A percentile compares a stretch with the other conserved stretches of the same genome.
Conservation (phyloP, 345 rosid genomes). For the Physaria fendleri region DNA sequence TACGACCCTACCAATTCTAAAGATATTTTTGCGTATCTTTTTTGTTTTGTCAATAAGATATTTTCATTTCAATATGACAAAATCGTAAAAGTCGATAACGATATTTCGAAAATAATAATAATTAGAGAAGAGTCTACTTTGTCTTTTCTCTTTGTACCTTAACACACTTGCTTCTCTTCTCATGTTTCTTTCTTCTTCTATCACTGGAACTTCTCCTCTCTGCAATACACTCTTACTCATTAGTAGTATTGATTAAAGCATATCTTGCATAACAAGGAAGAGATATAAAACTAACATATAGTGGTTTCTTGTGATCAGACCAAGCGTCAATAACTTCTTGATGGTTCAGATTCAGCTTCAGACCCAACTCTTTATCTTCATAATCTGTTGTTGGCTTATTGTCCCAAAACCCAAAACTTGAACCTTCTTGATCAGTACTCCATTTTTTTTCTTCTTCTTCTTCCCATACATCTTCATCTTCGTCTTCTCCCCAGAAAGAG, state of each 20-base stretch:
- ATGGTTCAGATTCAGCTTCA: constrained; percentile 68
- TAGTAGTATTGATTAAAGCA: background rate
- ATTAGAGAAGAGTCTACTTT: constrained; percentile 57
- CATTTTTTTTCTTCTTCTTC: background rate
- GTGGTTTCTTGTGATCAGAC: constrained; percentile 43
- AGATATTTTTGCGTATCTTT: constrained; percentile 20
- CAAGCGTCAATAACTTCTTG: constrained; percentile 68
- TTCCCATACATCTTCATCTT: constrained; percentile 10
- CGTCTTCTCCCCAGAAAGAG: constrained; percentile 31
- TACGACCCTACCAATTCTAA: constrained; percentile 1
- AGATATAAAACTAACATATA: constrained; percentile 42
- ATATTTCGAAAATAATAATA: constrained; percentile 12
- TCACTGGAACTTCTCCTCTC: constrained; percentile 67
- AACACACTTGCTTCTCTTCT: constrained; percentile 77
- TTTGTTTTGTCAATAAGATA: constrained; percentile 5
- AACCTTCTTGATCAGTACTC: constrained; percentile 29
- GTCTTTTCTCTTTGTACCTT: constrained; percentile 74
- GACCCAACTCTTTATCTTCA: constrained; percentile 31
- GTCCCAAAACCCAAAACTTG: constrained; percentile 27
- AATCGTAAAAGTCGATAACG: constrained; percentile 13
- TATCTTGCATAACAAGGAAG: constrained; percentile 11
- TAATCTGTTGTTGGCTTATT: constrained; percentile 21
- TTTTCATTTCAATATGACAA: constrained; percentile 18
- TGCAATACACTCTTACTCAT: background rate
- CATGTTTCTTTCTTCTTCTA: constrained; percentile 54